Evolutionary conservation across 2,329 filamentous ascomycete species (phyloP), one percentile per base, ranked within the genome.

Genomic region (Emydomyces testavorans): DNA sequence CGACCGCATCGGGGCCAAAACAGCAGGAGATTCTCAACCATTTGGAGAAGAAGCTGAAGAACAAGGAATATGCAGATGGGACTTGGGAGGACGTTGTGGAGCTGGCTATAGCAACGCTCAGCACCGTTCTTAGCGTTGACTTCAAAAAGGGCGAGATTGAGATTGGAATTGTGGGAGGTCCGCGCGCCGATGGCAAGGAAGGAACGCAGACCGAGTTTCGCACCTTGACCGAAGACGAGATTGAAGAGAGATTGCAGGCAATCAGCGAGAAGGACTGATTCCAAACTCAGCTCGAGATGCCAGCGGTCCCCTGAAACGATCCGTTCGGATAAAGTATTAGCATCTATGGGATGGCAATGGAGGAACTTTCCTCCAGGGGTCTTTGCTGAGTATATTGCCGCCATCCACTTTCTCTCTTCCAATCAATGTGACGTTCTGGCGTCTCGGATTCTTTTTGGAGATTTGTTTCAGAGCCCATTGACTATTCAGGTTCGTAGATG

Each of bases 131-230:
- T 55, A 95, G 90, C 70, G 94, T 96, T 68, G 92, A 98, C 68
- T 98, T 98, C 76, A 98, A 98, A 79, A 96, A 96, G 77, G 85
- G 85, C 59, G 92, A 98, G 75, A 82, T 98, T 66, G 92, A 98
- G 73, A 86, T 98, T 69, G 92, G 92, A 54, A 89, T 98, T 62
- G 92, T 95, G 47, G 92, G 92, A 56, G 90, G 88, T 24, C 89
- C 90, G 50, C 78, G 80, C 60, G 70, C 74, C 50, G 86, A 94
- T 62, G 90, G 89, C 57, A 77, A 85, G 70, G 85, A 93, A 65
- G 87, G 86, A 55, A 84, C 82, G 54, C 78, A 86, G 60, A 69
- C 82, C 42, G 75, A 74, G 53, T 98, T 98, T 76, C 81, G 89
- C 65, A 83, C 82, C 58, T 76, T 98, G 68, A 94, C 85, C 24